These are phyloP conservation scores for Wickerhamiella galacta DNA, from an alignment of 805 yeast genomes.

Conservation along the genomic window DNA sequence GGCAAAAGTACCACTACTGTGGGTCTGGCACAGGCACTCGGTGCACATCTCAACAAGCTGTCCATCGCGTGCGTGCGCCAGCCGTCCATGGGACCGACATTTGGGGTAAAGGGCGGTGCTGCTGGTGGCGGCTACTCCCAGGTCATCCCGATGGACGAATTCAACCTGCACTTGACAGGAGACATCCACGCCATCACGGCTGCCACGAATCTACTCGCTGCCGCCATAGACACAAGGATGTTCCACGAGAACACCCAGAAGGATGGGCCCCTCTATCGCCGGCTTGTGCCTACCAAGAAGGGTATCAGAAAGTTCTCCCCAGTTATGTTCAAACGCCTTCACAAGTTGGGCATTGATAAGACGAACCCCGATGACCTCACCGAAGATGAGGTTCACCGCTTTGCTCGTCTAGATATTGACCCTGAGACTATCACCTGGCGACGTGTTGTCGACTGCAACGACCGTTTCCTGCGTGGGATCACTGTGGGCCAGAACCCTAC, in stretches of 20 bases:
- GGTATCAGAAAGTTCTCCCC: constrained; percentile 66
- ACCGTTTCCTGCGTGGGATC: constrained; percentile 74
- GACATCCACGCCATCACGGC: constrained; percentile 93
- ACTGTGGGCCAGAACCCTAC: constrained; percentile 87
- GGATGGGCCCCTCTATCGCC: constrained; percentile 61
- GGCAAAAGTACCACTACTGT: constrained; percentile 95
- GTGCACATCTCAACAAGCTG: constrained; percentile 70
- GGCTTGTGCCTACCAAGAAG: constrained; percentile 74
- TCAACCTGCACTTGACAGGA: constrained; percentile 93
- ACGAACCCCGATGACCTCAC: constrained; percentile 69
- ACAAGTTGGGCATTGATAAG: constrained; percentile 65
- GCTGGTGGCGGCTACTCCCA: constrained; percentile 98
- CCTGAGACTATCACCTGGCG: constrained; percentile 81
- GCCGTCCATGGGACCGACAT: constrained; percentile 97
- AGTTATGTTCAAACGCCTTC: constrained; percentile 59
- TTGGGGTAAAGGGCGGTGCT: constrained; percentile 98
- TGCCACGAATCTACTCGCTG: constrained; percentile 86
- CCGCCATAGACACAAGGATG: constrained; percentile 93
- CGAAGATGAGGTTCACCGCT: constrained; percentile 51
- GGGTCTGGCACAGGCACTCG: constrained; percentile 91
- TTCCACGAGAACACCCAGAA: constrained; percentile 86
- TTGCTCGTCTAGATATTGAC: constrained; percentile 76
- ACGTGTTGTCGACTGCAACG: constrained; percentile 90
- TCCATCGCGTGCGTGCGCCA: constrained; percentile 93
- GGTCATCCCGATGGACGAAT: constrained; percentile 97